Base-by-base conservation (phyloP, 2,329 filamentous ascomycete genomes). In the Didymella pomorum region DNA sequence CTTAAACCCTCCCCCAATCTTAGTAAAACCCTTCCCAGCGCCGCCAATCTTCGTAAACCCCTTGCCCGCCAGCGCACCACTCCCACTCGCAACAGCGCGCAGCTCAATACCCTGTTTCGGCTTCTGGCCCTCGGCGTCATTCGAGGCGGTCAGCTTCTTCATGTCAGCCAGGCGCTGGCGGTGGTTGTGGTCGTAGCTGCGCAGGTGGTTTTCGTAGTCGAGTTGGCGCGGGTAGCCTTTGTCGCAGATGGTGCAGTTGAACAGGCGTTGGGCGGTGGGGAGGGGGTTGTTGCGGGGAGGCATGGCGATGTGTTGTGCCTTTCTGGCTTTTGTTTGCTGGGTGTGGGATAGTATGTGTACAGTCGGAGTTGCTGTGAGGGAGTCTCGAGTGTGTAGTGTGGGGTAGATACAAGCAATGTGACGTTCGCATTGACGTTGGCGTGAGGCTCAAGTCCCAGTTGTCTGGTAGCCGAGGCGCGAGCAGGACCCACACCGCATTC, bases 191-290 rank as follows among this genome's bases (percentile, higher is more conserved):
- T 98, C 95, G 78, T 98, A 98, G 70, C 91, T 95, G 63, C 88
- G 88, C 56, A 97, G 91, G 76, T 99, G 95, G 8, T 93, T 90
- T 78, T 98, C 94, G 76, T 96, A 97, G 76, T 98, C 94, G 74
- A 96, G 94, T 84, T 96, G 94, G 55, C 95, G 92, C 1, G 89
- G 88, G 79, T 98, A 99, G 69, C 93, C 94, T 80, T 98, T 98
- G 64, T 90, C 67, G 81, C 95, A 98, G 53, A 98, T 86, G 39
- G 88, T 86, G 81, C 87, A 76, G 51, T 69, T 69, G 68, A 76
- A 76, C 59, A 68, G 60, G 49, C 69, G 69, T 52, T 73, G 66
- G 10, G 73, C 82, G 26, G 70, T 82, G 56, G 68, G 65, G 35
- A 70, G 58, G 29, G 84, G 87, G 14, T 69, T 67, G 35, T 73